Evolutionary conservation across 2,329 filamentous ascomycete genomes (phyloP), one percentile per base, ranked within the genome.

Genomic region (Cryphonectria carpinicola): DNA sequence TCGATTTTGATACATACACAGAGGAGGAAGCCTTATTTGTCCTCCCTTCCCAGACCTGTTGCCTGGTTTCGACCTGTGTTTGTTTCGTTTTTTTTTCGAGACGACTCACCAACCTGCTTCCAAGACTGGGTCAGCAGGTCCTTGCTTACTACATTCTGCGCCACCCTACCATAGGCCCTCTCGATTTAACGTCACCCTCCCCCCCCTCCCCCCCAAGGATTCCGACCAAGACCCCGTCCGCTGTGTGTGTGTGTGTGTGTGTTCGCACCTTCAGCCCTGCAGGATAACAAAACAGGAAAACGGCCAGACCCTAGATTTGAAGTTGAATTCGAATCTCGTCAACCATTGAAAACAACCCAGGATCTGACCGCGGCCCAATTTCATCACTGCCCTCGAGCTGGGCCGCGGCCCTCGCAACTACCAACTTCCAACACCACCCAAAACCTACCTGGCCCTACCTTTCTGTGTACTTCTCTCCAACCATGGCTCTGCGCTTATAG

Each of bases 401-500:
- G 69, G 70, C 70, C 67, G 65, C 67, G 72, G 60, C 70, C 70
- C 43, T 61, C 67, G 54, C 66, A 68, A 70, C 69, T 41, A 22
- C n/a, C 37, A 32, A 62, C 66, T 66, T 52, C 61, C 67, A 60
- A 69, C 69, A 66, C 69, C 56, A 39, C 66, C 67, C 62, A 66
- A 69, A 58, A 58, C 54, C 63, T 68, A 19, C 17, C 43, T 60
- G 58, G 62, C 46, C 65, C 68, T 63, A 56, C 67, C 63, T 3
- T 39, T 63, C 61, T 58, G 25, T 70, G 67, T 52, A 54, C 65
- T n/a, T n/a, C 5, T 67, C 41, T 3, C 69, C 67, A 71, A 79
- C 75, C 39, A 80, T 80, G 78, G 69, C 68, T 66, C 70, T 72
- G 66, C 58, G 52, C 67, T 79, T 80, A 80, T 80, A 80, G 75